Base-by-base conservation (phyloP, 2,329 filamentous ascomycete genomes). In the Fusarium robinianum region DNA sequence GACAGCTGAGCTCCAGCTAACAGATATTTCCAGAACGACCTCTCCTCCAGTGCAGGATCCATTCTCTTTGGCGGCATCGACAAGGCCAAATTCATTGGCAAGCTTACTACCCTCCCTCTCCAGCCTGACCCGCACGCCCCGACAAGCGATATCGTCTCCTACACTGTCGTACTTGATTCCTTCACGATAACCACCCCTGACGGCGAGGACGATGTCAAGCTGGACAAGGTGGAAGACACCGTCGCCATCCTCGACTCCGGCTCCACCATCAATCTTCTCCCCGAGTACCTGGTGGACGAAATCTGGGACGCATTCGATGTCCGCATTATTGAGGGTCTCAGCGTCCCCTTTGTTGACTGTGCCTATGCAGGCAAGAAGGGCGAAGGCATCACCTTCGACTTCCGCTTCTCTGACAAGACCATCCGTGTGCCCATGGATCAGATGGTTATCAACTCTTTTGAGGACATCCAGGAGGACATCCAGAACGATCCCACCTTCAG, bases 41-140 rank as follows among this genome's bases (percentile, higher is more conserved):
- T 90, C 10, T 69, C 72, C 47, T 64, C 85, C 1, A 80, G 76
- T 43, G 82, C 77, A 3, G 88, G 88, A 36, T 83, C 73, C 54
- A 83, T 92, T 46, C 75, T 92, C 8, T 94, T 94, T 56, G 88
- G 88, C 30, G 88, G 86, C 34, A 82, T 92, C 54, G 87, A 94
- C 65, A 85, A 80, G 0, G 76, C 78, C 49, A 91, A 90, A 65
- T 92, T 83, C 69, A 63, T 73, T 3, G 87, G 85, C 40, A 67
- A 77, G 26, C 58, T 69, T 26, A 51, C 55, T 10, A 62, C 57
- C 26, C 49, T 74, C 15, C 60, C 67, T 5, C 80, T 90, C 48
- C 68, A 83, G 46, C 29, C 55, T 14, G 53, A 57, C 7, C 63
- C 71, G n/a, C 67, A 69, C 38, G 64, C 75, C 38, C 60, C 66